Base-by-base conservation (phyloP, 371 early-diverging fungal species). In the Amoeboaphelidium occidentale region DNA sequence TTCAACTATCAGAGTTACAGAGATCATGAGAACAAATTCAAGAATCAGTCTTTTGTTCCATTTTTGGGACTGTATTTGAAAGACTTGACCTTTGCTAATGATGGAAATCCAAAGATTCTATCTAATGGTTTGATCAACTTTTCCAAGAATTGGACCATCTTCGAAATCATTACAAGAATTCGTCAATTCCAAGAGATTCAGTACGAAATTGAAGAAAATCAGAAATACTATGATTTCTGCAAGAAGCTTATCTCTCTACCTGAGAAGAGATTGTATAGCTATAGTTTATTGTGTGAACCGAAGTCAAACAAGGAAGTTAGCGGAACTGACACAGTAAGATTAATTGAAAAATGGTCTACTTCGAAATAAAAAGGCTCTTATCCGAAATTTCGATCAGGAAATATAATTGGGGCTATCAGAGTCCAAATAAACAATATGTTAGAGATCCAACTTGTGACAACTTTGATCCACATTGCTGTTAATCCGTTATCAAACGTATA, bases 381-480 rank as follows among this genome's bases (percentile, higher is more conserved):
- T n/a, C n/a, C 39, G 17, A 50, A 75, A 6, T 72, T 66, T 20
- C 88, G 67, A 58, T 89, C 90, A 28, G 90, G 85, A 55, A 88
- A 66, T 13, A 89, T 51, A 0, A 88, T 65, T 0, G 94, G 91
- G 1, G 79, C 94, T 24, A 85, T 54, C 22, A 91, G 69, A 4
- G 91, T 84, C 87, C 91, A 94, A 17, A 49, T 2, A 57, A 86
- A 90, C 23, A 93, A 65, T 2, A 70, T 42, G 46, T 81, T 62
- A 42, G 82, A 82, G 42, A 86, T 60, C 94, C 94, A 93, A 42
- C 79, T 73, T 3, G 85, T 84, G 1, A 84, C 75, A 45, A 89
- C 67, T 63, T 91, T 91, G 54, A 89, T 88, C 96, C 96, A 96
- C 3, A 87, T 89, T 0, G 90, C 85, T 2, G 77, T 72, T 64